These are phyloP conservation scores for Cudoniella acicularis DNA, from an alignment of 495 filamentous ascomycete species.

Conservation along the genomic window DNA sequence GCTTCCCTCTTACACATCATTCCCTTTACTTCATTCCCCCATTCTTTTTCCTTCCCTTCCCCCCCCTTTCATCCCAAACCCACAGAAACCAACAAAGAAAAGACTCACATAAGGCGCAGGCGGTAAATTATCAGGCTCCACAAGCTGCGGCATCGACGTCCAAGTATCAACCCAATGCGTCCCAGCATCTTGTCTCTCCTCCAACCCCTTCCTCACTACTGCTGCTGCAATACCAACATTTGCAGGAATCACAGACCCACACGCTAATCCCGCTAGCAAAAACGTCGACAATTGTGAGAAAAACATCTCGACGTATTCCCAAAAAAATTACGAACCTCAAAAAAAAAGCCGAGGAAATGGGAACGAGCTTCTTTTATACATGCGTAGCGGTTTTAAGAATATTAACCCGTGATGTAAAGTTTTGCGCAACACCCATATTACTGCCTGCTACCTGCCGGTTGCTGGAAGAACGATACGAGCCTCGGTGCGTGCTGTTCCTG, in stretches of 20 bases:
- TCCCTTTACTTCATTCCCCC: too few relatives aligned
- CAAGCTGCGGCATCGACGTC: conserved; percentile 64
- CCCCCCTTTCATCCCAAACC: too few relatives aligned
- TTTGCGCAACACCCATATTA: background rate
- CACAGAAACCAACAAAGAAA: too few relatives aligned
- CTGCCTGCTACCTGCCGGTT: background rate
- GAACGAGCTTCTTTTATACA: background rate
- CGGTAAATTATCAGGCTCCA: conserved; percentile 59
- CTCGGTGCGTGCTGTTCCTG: background rate
- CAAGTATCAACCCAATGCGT: conserved; percentile 63
- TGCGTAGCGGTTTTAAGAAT: background rate
- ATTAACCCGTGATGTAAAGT: background rate
- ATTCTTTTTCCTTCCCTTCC: too few relatives aligned
- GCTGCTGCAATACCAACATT: background rate
- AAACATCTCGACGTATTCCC: background rate
- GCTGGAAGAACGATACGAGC: background rate
- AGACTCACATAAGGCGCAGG: conserved; percentile 53
- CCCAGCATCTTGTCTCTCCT: conserved; percentile 21
- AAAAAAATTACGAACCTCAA: too few relatives aligned
- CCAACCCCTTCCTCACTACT: background rate
- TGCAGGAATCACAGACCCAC: background rate
- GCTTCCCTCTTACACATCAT: too few relatives aligned
- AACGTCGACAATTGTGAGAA: background rate
- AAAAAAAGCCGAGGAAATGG: background rate
- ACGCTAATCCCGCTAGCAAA: background rate